Evolutionary conservation across 129 eudicot species (phyloP).

Genomic region (Escallonia rubra): DNA sequence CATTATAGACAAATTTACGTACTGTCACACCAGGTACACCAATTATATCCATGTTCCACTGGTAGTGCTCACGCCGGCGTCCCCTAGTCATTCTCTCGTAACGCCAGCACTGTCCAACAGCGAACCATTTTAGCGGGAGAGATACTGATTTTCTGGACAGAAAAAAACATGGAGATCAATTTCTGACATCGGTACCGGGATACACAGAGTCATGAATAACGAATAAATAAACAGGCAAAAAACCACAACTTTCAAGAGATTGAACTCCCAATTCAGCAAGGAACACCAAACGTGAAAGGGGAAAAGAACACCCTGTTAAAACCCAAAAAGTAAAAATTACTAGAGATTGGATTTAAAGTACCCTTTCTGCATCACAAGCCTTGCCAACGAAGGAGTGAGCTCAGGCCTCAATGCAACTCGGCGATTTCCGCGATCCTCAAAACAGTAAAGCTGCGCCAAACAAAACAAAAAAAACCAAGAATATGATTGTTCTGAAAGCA

Average conservation of each 20-base stretch:
- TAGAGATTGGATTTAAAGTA: slow-evolving; percentile 8
- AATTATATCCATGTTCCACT: slow-evolving; percentile 99
- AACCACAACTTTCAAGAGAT: slow-evolving; percentile 3
- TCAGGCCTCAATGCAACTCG: slow-evolving; percentile 97
- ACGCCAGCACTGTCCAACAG: slow-evolving; percentile 98
- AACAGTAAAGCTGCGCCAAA: slow-evolving; percentile 75
- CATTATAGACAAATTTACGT: slow-evolving; percentile 15
- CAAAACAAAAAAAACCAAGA: background rate
- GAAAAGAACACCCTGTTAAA: background rate
- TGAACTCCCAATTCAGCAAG: background rate
- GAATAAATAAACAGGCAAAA: slow-evolving; percentile 25
- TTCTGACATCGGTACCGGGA: slow-evolving; percentile 69
- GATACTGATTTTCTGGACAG: slow-evolving; percentile 95
- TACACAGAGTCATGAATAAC: slow-evolving; percentile 40
- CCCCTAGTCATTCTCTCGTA: slow-evolving; percentile 98
- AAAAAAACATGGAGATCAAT: slow-evolving; percentile 68
- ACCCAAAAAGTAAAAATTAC: background rate
- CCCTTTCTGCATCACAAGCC: slow-evolving; percentile 99
- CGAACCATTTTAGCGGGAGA: slow-evolving; percentile 96
- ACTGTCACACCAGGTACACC: slow-evolving; percentile 92
- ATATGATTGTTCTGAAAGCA: too few species aligned
- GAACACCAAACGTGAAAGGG: background rate
- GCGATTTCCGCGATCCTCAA: slow-evolving; percentile 96
- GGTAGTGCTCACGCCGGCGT: slow-evolving; percentile 96
- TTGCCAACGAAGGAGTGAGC: slow-evolving; percentile 96